Evolutionary conservation across 2,329 filamentous ascomycete genomes (phyloP), one percentile per base, ranked within the genome.

Genomic region (Berkeleyomyces rouxiae): DNA sequence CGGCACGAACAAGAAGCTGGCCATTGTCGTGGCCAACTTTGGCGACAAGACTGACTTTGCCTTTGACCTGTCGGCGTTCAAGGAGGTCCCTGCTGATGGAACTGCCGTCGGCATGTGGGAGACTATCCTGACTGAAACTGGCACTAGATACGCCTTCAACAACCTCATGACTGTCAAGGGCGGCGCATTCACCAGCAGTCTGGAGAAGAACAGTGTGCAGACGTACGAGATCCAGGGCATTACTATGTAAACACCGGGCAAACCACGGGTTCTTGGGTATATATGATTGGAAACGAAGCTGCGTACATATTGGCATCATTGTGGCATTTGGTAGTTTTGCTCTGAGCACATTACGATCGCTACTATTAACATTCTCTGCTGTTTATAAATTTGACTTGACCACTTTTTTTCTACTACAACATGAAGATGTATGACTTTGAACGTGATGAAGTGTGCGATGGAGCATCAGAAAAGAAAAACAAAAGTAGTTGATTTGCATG

Each of bases 21-120:
- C 74, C 10, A 71, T 76, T 62, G 72, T 75, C 3, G 72, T 72
- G 4, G 71, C 73, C 11, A 77, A 77, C 67, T 76, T 71, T 71
- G 71, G 68, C 31, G 58, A 57, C 9, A 69, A 69, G 23, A 73
- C 74, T 66, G 10, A n/a, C 33, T 64, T 74, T 43, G 72, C 70
- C 64, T 76, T 76, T 66, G 74, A 76, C 36, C 65, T 76, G 31
- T 69, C 70, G 1, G 66, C 62, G 37, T 76, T 76, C 66, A 65
- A 63, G 23, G 68, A 68, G 36, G 64, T 69, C 2, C 69, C 71
- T 4, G 66, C 66, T 2, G 63, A 70, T 49, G 73, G 73, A 0
- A 68, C 72, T 5, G 64, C 65, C 5, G 71, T 76, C 33, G 66
- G 67, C 57, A 67, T 73, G 11, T 76, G 74, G 74, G 69, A 67